Conservation (phyloP, 2,329 filamentous ascomycete genomes). For the Phialophora macrospora region DNA sequence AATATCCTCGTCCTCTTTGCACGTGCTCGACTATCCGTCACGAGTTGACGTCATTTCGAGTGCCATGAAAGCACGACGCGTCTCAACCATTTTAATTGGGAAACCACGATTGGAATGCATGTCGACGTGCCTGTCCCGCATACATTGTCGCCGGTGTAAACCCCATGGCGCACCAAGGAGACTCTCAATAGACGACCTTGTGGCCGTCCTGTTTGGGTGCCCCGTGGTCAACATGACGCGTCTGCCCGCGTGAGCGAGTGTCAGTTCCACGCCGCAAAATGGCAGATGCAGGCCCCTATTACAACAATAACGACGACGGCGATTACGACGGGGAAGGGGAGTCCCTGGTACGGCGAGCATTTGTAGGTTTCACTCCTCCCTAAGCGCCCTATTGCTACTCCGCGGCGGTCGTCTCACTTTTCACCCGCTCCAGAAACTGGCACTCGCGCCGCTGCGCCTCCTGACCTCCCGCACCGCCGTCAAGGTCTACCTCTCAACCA, state of each 20-base stretch:
- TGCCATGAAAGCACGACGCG: conserved; percentile 1
- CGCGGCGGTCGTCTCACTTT: neutral
- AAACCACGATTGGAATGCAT: neutral
- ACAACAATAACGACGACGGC: neutral
- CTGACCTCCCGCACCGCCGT: conserved; percentile 66
- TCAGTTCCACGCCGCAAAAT: conserved; percentile 11
- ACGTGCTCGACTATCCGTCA: neutral
- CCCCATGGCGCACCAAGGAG: neutral
- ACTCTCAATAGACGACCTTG: neutral
- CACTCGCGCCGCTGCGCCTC: conserved; percentile 60
- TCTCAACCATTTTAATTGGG: neutral
- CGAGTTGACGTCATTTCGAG: conserved; percentile 7
- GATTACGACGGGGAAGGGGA: conserved; percentile 17
- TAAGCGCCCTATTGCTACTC: neutral
- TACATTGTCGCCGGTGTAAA: neutral
- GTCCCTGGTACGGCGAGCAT: conserved; percentile 24
- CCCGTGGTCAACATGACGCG: neutral
- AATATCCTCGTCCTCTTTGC: neutral
- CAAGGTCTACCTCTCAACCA: conserved; percentile 66
- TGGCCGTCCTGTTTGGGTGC: neutral
- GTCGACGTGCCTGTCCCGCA: neutral
- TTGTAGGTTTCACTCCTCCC: conserved; percentile 17
- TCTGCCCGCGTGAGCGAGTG: neutral
- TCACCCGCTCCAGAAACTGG: conserved; percentile 53
- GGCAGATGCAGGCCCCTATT: conserved; percentile 14